Base-by-base conservation (phyloP, 225 moss, liverwort and hornwort species). In the Bryoerythrophyllum caledonicum region DNA sequence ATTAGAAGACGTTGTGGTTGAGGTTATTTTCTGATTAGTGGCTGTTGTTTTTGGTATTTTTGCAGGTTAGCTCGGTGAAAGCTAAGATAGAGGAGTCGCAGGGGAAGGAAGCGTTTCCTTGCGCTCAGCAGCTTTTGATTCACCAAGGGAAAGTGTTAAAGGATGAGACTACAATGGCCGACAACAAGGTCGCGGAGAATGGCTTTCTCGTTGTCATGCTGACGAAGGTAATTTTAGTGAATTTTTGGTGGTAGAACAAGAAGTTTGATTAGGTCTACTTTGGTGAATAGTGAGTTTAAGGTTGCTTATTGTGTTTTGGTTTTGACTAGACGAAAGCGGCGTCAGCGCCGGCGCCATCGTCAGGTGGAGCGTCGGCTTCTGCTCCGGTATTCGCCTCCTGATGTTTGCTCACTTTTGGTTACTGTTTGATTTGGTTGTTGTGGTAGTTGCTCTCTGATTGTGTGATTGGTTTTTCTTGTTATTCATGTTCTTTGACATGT, bases 111-210 rank as follows among this genome's bases (percentile, higher is more conserved):
- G 79, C 84, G 7, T 93, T 89, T 67, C 93, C 93, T 41, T 93
- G 87, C 83, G 82, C 91, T 10, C 93, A 93, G 70, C 93, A 91
- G 78, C 90, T 93, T 16, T 91, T 93, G n/a, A 93, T 93, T 26
- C 93, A 93, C 67, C 93, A 93, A 83, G 93, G 93, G 20, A 93
- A 93, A 71, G 93, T 93, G 43, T 81, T 93, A 1, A 93, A 93
- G 69, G 93, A 93, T 83, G 93, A 93, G 4, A 89, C 91, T 2
- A 93, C 93, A 20, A 86, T 93, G 86, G 86, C 86, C 60, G 89
- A 89, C 65, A 93, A 93, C 82, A 88, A 86, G 81, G 93, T 93
- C 35, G 86, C 91, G 27, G 93, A 93, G 80, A 93, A 91, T 34
- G 91, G 93, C 11, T 93, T 93, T 63, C 89, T 93, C 13, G 93